These are phyloP conservation scores for Chlorencoelia australis DNA, from an alignment of 2,329 filamentous ascomycete species.

Conservation along the genomic window DNA sequence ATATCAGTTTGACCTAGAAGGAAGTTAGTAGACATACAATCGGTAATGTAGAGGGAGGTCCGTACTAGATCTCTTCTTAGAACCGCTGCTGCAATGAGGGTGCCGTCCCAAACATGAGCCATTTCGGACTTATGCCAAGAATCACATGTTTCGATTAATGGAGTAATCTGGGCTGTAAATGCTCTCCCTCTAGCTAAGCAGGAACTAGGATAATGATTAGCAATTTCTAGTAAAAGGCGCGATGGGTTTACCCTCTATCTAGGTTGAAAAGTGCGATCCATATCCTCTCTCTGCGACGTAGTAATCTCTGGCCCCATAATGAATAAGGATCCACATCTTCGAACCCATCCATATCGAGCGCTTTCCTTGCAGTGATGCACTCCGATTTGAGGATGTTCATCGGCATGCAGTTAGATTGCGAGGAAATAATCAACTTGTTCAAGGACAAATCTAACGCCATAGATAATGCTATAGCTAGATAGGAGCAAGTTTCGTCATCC, in stretches of 20 bases:
- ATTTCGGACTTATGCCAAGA: constrained; percentile 55
- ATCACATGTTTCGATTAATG: constrained; percentile 57
- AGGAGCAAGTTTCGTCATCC: constrained; percentile 64
- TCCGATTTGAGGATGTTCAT: constrained; percentile 50
- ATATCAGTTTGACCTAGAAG: constrained; percentile 43
- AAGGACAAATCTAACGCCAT: constrained; percentile 60
- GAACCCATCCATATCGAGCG: constrained; percentile 59
- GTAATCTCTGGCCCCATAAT: constrained; percentile 47
- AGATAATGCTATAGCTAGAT: constrained; percentile 58
- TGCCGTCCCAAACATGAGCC: constrained; percentile 57
- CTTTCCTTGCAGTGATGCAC: constrained; percentile 56
- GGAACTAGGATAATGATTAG: constrained; percentile 35
- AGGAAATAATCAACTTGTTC: constrained; percentile 57
- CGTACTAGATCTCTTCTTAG: constrained; percentile 54
- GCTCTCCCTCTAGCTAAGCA: constrained; percentile 59
- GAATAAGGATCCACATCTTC: constrained; percentile 50
- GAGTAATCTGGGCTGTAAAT: constrained; percentile 58
- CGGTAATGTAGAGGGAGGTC: not conserved
- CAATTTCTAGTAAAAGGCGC: not conserved
- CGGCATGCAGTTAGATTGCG: constrained; percentile 34
- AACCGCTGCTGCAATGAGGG: constrained; percentile 62
- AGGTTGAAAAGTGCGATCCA: constrained; percentile 66
- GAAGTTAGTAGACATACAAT: constrained; percentile 1
- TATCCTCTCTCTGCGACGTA: constrained; percentile 55
- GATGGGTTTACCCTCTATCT: constrained; percentile 46